Evolutionary conservation across 2,329 filamentous ascomycete genomes (phyloP), one percentile per base, ranked within the genome.

Genomic region (Paecilomyces sp.): DNA sequence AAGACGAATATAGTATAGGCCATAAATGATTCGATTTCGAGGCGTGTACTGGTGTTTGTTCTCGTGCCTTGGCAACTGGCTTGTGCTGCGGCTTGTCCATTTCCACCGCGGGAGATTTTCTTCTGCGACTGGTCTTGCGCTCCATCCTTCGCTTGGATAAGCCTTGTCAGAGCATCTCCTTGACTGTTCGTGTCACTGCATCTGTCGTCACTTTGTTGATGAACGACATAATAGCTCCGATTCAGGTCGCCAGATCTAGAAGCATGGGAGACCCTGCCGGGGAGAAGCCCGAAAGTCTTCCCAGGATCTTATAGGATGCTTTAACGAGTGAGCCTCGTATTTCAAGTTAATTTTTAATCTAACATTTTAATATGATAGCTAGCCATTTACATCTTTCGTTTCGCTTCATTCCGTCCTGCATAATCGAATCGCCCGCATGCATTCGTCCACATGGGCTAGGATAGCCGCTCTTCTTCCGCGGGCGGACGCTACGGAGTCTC

Each of bases 61-160:
- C 51, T 53, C 4, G 51, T 24, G 22, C 1, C 18, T 30, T 25
- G n/a, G 22, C 51, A 24, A 30, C 22, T 9, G 51, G 51, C 18
- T 53, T 12, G 13, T 53, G 24, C 53, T 56, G 53, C 57, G 55
- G 22, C 54, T 54, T 28, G 55, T 56, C 53, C 47, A 61, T 60
- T 54, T 60, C 56, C 22, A n/a, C 57, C 15, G 47, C 47, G 31
- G 55, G 53, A 18, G 41, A 13, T 56, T 61, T 63, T 52, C 61
- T 62, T 58, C 60, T 57, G 34, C 60, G 62, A 61, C 66, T 69
- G 28, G 60, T 58, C 54, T 63, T 55, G 53, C 60, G 55, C 57
- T 67, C 62, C 65, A 69, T 67, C 34, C 24, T 62, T 31, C 33
- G 30, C 54, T 28, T 52, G n/a, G 24, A 47, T 54, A 56, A 58